These are phyloP conservation scores for Penicillium rolfsii DNA, from an alignment of 2,329 filamentous ascomycete genomes.

Conservation along the genomic window DNA sequence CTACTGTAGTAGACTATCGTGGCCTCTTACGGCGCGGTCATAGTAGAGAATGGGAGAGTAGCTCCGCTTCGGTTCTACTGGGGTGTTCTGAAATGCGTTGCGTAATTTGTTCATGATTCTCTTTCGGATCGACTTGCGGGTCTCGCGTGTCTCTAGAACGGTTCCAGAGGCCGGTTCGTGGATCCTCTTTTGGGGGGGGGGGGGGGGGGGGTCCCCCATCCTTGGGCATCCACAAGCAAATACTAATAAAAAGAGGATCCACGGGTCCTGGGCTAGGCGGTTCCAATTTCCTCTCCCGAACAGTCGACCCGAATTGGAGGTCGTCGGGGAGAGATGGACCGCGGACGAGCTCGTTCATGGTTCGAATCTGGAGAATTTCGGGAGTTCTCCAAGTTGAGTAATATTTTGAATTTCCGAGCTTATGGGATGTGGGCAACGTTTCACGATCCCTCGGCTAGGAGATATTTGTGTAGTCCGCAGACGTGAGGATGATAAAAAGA, in stretches of 20 bases:
- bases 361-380: neutral
- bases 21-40: neutral
- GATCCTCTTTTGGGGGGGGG: neutral
- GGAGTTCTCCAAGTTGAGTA: neutral
- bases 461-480: neutral
- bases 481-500: neutral
- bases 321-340: neutral
- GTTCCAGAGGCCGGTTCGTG: neutral
- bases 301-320: neutral
- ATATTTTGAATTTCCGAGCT: neutral
- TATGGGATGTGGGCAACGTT: neutral
- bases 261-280: neutral
- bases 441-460: neutral
- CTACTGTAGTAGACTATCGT: neutral
- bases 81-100: too few relatives aligned
- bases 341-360: neutral
- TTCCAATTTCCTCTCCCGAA: neutral
- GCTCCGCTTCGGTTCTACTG: neutral
- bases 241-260: neutral
- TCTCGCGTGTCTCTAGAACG: neutral
- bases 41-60: neutral
- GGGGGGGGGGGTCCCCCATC: neutral
- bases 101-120: neutral
- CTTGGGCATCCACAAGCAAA: neutral
- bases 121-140: neutral